Evolutionary conservation across 495 filamentous ascomycete species (phyloP), one percentile per base, ranked within the genome.

Genomic region (Neurospora discreta): DNA sequence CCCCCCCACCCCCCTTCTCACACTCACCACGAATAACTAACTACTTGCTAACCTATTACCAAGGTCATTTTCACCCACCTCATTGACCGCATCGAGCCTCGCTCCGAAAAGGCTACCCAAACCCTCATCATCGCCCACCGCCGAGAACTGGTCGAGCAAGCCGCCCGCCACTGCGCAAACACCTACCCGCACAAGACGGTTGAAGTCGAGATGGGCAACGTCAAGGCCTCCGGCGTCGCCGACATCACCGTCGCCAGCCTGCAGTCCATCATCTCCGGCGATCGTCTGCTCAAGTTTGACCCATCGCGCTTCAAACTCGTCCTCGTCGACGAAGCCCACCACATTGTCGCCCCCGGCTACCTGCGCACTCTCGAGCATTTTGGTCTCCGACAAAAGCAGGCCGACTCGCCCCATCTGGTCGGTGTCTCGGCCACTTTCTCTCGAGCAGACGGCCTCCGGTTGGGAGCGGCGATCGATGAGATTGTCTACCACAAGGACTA

Each of bases 401-500:
- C 82, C 0, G 75, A 85, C 46, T 87, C 88, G 5, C 93, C 93
- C 18, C 85, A 89, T 18, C 83, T 98, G 8, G 91, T 99, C 13
- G 95, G 95, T 5, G 94, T 99, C 9, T 97, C 93, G 26, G 95
- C 95, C 6, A 99, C 95, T 0, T 89, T 98, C 73, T 93, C 93
- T 20, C 87, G 95, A 30, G 90, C 90, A 69, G 95, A 99, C 81
- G 95, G 95, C 0, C 82, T 97, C n/a, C 87, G 87, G 67, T 83
- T 99, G 1, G 95, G 94, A 5, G 87, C 92, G 42, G 94, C 92
- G 18, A 92, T 99, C 73, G 95, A 98, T 74, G 91, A 97, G 73
- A 95, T 99, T 71, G 96, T 98, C 36, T 99, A 97, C 75, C 96
- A 98, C 81, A 97, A 92, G 77, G 94, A 97, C 77, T 99, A 96